Conservation (phyloP, 1,284 basidiomycete genomes). For the Ceratobasidium theobromae region DNA sequence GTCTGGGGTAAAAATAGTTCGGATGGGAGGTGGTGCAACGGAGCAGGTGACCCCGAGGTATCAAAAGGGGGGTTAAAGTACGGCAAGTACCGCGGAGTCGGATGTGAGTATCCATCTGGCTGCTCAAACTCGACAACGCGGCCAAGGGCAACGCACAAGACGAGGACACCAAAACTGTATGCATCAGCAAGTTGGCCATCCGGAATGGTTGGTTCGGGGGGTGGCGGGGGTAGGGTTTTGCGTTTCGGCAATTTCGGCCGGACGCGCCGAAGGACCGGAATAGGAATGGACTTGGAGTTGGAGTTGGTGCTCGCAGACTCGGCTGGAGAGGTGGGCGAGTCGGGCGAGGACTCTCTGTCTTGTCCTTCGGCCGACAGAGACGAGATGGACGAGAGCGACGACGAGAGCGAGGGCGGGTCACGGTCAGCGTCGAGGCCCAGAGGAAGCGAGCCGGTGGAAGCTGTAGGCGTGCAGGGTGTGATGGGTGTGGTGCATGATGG, state of each 20-base stretch:
- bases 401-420: slow-evolving; percentile 13
- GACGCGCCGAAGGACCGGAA: neutral
- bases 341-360: neutral
- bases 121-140: slow-evolving; percentile 27
- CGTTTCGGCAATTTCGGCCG: slow-evolving; percentile 5
- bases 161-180: slow-evolving; percentile 79
- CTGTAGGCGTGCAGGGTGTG: slow-evolving; percentile 7
- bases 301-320: neutral
- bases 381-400: slow-evolving; percentile 19
- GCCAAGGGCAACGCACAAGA: slow-evolving; percentile 63
- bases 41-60: slow-evolving; percentile 15
- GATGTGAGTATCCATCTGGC: neutral
- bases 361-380: slow-evolving; percentile 2
- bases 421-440: slow-evolving; percentile 15
- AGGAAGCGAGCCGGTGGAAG: neutral
- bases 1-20: slow-evolving; percentile 2
- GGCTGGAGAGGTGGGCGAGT: neutral
- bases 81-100: neutral
- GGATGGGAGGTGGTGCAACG: slow-evolving; percentile 3
- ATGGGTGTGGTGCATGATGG: slow-evolving; percentile 1
- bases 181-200: slow-evolving; percentile 63
- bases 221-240: slow-evolving; percentile 12
- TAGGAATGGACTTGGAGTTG: slow-evolving; percentile 1
- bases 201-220: slow-evolving; percentile 18
- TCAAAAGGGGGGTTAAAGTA: slow-evolving; percentile 25